phyloP scores from a whole-genome alignment of 805 yeast species.

The Cephaloascus fragrans region DNA sequence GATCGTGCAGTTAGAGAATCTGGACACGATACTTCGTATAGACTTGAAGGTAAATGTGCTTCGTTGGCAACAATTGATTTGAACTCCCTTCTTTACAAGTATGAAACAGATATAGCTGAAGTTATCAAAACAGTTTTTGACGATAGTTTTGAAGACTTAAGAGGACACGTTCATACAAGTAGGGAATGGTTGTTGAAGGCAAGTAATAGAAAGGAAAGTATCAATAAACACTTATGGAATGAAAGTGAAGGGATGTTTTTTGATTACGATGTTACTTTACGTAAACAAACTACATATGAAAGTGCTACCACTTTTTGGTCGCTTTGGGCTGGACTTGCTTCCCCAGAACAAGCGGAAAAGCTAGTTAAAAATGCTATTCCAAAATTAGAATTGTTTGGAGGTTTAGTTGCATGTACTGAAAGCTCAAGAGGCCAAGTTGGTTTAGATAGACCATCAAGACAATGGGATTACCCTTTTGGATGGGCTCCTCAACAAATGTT shows the following conservation, averaged over 20 bases:
- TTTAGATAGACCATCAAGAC: conserved; percentile 72
- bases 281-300: conserved; percentile 55
- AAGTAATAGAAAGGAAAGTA: conserved; percentile 35
- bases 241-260: conserved; percentile 68
- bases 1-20: conserved; percentile 94
- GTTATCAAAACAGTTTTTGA: conserved; percentile 48
- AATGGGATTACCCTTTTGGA: conserved; percentile 97
- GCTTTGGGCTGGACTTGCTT: conserved; percentile 70
- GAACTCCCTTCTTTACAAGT: conserved; percentile 78
- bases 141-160: conserved; percentile 24
- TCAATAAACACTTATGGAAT: conserved; percentile 76
- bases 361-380: conserved; percentile 50
- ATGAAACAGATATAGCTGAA: conserved; percentile 75
- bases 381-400: conserved; percentile 80
- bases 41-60: conserved; percentile 87
- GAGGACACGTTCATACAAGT: conserved; percentile 8
- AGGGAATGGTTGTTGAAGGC: conserved; percentile 58
- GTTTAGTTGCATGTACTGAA: conserved; percentile 77
- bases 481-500: conserved; percentile 98
- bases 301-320: conserved; percentile 92
- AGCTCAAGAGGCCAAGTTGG: conserved; percentile 64
- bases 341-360: conserved; percentile 53
- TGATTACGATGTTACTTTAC: conserved; percentile 65
- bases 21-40: conserved; percentile 90
- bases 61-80: conserved; percentile 84